Conservation (phyloP, 208 protist species). For the Leishmania tropica region DNA sequence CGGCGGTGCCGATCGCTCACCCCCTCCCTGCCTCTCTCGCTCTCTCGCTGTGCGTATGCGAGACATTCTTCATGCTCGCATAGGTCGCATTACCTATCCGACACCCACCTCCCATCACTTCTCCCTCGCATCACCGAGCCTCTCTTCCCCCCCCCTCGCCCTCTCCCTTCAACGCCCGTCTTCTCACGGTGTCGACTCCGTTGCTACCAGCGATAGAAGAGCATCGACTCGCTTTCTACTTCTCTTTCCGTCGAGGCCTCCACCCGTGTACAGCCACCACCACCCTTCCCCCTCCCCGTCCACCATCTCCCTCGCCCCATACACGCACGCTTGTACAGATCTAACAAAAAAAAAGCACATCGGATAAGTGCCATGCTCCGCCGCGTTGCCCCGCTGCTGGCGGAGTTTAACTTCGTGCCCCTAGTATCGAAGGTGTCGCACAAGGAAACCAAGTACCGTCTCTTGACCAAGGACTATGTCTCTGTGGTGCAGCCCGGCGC, state of each 20-base stretch:
- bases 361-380: constrained; percentile 46
- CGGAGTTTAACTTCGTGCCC: constrained; percentile 82
- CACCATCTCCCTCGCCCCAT: not conserved
- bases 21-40: not conserved
- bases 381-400: constrained; percentile 34
- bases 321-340: not conserved
- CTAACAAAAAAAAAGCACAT: not conserved
- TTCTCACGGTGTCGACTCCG: not conserved
- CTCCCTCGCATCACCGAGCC: not conserved
- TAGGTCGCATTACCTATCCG: not conserved
- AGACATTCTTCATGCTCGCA: not conserved
- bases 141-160: not conserved
- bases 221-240: not conserved
- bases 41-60: not conserved
- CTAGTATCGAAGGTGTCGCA: constrained; percentile 72
- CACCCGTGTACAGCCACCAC: not conserved
- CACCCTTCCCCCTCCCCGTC: not conserved
- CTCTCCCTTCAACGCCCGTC: not conserved
- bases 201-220: not conserved
- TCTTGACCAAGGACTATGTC: constrained; percentile 90
- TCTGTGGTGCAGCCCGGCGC: constrained; percentile 61
- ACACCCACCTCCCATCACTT: not conserved
- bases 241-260: not conserved
- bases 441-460: constrained; percentile 70
- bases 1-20: not conserved